Base-by-base conservation (phyloP, 148 eudicot species). In the Diospyros kaki region DNA sequence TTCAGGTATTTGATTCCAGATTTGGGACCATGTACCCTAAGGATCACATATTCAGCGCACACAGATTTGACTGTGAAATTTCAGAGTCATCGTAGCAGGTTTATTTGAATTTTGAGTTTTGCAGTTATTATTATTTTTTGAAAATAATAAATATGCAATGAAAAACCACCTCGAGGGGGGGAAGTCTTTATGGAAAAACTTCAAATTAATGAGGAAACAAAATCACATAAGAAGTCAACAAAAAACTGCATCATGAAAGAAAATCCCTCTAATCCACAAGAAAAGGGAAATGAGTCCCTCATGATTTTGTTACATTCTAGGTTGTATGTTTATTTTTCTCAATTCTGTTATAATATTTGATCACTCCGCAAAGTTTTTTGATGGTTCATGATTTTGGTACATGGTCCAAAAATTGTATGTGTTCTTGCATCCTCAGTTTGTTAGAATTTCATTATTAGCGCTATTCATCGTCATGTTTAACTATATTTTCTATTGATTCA, bases 21-120 rank as follows among this genome's bases (percentile, higher is more conserved):
- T 58, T 87, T 95, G 58, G 92, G 93, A 43, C 92, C 94, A 43
- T 95, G 97, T 82, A 63, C 88, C 28, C 90, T 95, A 40, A 86
- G 76, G 84, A 95, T 95, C 52, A 95, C 96, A 39, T 95, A 92
- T 79, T 95, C 98, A 70, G 98, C 96, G 17, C 98, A 95, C 79
- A 84, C 93, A 72, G 98, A 95, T 86, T 81, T 95, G 79, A 95
- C 89, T 68, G 98, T 95, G 58, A 95, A 95, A 78, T 95, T 95
- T 71, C 98, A 95, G 84, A 81, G 87, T 76, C 98, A 95, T 71
- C 93, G 98, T 66, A 95, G 99, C 91, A 95, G 99, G 99, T 92
- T 79, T 17, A 60, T 75, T 82, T 11, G 28, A 28, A 28, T 28
- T 28, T 28, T 28, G 28, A 28, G 28, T 28, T 28, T 28, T 28